Evolutionary conservation across 192 early-diverging fungal species (phyloP).

Genomic region (Backusella tarrabulga): DNA sequence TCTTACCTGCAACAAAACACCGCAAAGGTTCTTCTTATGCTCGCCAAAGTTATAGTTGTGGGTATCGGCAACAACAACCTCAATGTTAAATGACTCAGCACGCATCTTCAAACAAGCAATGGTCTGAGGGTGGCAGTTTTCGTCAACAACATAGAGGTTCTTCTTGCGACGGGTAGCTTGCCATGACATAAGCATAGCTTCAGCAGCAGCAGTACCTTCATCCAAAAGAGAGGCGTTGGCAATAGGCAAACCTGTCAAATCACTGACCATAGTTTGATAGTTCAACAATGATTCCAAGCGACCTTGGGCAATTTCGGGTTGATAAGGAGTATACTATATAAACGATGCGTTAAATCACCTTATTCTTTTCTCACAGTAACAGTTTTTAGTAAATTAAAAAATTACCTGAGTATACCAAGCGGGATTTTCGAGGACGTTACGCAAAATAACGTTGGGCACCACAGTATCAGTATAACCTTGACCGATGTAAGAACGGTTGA

Average conservation of each 20-base stretch:
- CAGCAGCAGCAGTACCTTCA: conserved; percentile 98
- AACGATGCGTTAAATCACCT: not conserved
- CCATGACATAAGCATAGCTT: conserved; percentile 94
- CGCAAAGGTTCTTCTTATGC: conserved; percentile 78
- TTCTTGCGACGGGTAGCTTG: conserved; percentile 71
- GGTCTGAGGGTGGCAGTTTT: conserved; percentile 94
- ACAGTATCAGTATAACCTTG: conserved; percentile 93
- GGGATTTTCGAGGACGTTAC: conserved; percentile 98
- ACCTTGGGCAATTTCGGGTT: conserved; percentile 99
- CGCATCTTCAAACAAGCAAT: conserved; percentile 89
- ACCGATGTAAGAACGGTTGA: conserved; percentile 91
- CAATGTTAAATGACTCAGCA: conserved; percentile 94
- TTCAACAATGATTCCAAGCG: conserved; percentile 96
- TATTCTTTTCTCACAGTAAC: not conserved
- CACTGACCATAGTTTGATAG: conserved; percentile 96
- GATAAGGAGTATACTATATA: conserved; percentile 94
- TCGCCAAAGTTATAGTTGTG: conserved; percentile 74
- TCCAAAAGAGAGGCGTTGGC: conserved; percentile 98
- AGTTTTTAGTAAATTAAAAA: not conserved
- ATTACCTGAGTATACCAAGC: conserved; percentile 96
- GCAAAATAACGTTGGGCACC: conserved; percentile 91
- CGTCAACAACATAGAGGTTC: conserved; percentile 91
- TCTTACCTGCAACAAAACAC: conserved; percentile 87
- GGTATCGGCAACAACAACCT: conserved; percentile 84
- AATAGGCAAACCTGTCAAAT: conserved; percentile 94